Evolutionary conservation across 441 rosid species (phyloP).

Genomic region (Macaranga tanarius): DNA sequence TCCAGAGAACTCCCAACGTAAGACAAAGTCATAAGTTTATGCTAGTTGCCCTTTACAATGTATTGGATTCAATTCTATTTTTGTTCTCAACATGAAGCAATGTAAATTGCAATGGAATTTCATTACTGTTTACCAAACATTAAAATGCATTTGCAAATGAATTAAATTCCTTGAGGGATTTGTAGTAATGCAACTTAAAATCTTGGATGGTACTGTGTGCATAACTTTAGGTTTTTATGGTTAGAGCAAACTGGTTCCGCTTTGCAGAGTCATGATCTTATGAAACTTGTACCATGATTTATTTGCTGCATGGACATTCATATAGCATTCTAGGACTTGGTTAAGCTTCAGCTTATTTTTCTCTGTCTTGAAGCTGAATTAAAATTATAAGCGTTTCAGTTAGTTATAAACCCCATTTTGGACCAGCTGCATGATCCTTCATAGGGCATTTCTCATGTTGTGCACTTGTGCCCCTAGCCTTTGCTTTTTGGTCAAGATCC

Average conservation of each 20-base stretch:
- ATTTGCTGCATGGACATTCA: not conserved
- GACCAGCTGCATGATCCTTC: not conserved
- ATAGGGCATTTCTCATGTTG: not conserved
- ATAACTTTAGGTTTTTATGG: not conserved
- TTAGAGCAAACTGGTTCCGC: not conserved
- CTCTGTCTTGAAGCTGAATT: not conserved
- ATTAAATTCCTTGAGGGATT: not conserved
- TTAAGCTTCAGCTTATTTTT: not conserved
- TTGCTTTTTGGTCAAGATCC: not conserved
- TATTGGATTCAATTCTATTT: not conserved
- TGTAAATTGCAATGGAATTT: not conserved
- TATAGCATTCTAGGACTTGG: not conserved
- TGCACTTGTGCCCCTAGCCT: no score
- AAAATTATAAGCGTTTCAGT: not conserved
- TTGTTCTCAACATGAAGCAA: not conserved
- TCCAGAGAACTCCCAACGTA: constrained; percentile 85
- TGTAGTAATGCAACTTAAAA: not conserved
- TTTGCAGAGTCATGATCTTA: constrained; percentile 4
- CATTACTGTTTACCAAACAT: not conserved
- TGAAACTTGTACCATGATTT: not conserved
- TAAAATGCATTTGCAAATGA: not conserved
- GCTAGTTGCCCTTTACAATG: not conserved
- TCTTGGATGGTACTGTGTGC: not conserved
- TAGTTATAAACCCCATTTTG: not conserved
- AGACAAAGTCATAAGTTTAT: constrained; percentile 33